phyloP scores from a whole-genome alignment of 1,139 yeast species.

The Candida albicans region DNA sequence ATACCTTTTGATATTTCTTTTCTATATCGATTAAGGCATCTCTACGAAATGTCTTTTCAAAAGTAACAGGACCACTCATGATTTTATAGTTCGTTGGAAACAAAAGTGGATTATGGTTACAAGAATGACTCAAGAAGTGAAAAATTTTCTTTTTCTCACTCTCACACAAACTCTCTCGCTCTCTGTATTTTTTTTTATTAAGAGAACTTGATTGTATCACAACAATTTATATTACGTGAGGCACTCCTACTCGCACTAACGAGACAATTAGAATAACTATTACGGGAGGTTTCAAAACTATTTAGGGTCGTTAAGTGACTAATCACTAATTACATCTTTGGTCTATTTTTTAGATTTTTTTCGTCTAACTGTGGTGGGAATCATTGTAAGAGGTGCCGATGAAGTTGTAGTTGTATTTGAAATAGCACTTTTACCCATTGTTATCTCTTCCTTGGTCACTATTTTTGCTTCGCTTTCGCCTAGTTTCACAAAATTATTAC shows the following conservation, averaged over 20 bases:
- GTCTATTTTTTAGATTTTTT: slow-evolving; percentile 5
- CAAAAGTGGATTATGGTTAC: background rate
- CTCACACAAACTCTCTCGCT: too few species aligned
- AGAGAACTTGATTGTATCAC: too few species aligned
- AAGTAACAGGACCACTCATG: slow-evolving; percentile 47
- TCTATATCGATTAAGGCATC: slow-evolving; percentile 90
- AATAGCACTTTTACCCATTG: slow-evolving; percentile 22
- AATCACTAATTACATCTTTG: background rate
- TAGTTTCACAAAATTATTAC: slow-evolving; percentile 8
- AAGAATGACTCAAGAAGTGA: slow-evolving; percentile 5
- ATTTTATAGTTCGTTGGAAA: slow-evolving; percentile 2
- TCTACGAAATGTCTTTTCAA: slow-evolving; percentile 77
- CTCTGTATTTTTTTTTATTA: too few species aligned
- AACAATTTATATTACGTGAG: too few species aligned
- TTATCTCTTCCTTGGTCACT: slow-evolving; percentile 5
- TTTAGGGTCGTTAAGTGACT: too few species aligned
- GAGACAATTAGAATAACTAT: too few species aligned
- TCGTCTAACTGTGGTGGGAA: slow-evolving; percentile 12
- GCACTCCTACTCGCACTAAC: too few species aligned
- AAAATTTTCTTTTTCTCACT: slow-evolving; percentile 6
- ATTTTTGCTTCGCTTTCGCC: slow-evolving; percentile 8
- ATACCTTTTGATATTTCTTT: slow-evolving; percentile 79
- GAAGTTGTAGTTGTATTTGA: slow-evolving; percentile 30
- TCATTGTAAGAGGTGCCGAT: slow-evolving; percentile 21
- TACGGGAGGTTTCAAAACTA: background rate